Evolutionary conservation across 2,329 filamentous ascomycete genomes (phyloP).

Genomic region (Periglandula ipomoeae): DNA sequence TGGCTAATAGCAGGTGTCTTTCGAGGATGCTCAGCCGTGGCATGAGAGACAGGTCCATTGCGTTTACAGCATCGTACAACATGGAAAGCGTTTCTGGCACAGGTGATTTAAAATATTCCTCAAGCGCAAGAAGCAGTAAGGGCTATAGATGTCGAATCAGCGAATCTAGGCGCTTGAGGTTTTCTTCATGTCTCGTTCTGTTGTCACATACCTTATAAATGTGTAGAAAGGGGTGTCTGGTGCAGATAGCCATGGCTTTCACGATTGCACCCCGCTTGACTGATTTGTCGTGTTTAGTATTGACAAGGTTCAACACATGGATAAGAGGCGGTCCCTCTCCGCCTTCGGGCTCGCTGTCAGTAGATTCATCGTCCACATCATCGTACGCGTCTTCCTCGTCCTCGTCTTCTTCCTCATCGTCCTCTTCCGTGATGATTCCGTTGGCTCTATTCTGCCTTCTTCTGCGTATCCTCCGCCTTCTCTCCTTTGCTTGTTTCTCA

Average conservation of each 20-base stretch:
- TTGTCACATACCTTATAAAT: constrained; percentile 88
- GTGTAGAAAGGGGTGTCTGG: constrained; percentile 90
- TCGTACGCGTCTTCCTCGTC: constrained; percentile 41
- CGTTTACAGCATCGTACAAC: constrained; percentile 87
- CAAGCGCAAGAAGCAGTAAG: constrained; percentile 77
- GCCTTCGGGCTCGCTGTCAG: constrained; percentile 56
- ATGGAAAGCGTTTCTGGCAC: constrained; percentile 78
- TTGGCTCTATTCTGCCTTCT: constrained; percentile 42
- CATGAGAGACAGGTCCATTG: constrained; percentile 93
- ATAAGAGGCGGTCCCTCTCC: constrained; percentile 84
- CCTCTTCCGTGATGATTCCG: constrained; percentile 37
- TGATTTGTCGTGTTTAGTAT: constrained; percentile 92
- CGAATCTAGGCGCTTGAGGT: not conserved
- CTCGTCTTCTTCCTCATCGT: constrained; percentile 34
- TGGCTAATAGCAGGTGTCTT: constrained; percentile 75
- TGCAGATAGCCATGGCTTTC: constrained; percentile 98
- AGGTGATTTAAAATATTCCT: constrained; percentile 94
- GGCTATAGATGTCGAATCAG: constrained; percentile 44
- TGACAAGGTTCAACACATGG: constrained; percentile 94
- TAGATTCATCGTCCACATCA: constrained; percentile 44
- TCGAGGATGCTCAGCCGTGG: constrained; percentile 78
- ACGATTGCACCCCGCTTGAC: constrained; percentile 90
- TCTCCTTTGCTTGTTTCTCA: constrained; percentile 49
- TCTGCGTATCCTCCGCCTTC: constrained; percentile 40
- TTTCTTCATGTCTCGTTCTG: no score